Evolutionary conservation across 805 yeast species (phyloP).

Genomic region (Kodamaea hsintzibuensis): DNA sequence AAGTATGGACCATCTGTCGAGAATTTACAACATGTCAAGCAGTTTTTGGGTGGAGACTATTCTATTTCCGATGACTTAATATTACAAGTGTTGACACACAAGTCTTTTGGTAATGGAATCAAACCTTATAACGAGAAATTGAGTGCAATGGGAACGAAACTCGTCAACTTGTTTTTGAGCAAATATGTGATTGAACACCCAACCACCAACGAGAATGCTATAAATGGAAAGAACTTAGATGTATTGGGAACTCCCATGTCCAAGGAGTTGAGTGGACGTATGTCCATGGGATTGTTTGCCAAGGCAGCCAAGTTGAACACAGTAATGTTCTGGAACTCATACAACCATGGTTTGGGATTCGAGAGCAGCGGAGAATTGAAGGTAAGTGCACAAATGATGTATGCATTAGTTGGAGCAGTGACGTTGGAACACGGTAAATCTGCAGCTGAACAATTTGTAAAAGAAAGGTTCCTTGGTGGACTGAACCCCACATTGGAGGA

Average conservation of each 20-base stretch:
- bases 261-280: conserved; percentile 52
- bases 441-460: conserved; percentile 59
- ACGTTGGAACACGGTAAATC: conserved; percentile 59
- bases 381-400: conserved; percentile 53
- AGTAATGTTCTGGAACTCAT: conserved; percentile 67
- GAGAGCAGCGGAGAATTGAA: conserved; percentile 56
- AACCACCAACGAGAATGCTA: conserved; percentile 31
- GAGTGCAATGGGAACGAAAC: conserved; percentile 67
- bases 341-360: conserved; percentile 47
- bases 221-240: conserved; percentile 55
- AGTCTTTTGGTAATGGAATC: conserved; percentile 89
- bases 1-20: conserved; percentile 53
- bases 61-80: conserved; percentile 59
- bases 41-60: conserved; percentile 49
- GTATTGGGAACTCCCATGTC: conserved; percentile 58
- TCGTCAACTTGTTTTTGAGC: conserved; percentile 51
- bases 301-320: conserved; percentile 47
- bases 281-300: conserved; percentile 53
- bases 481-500: conserved; percentile 30
- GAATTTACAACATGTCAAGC: conserved; percentile 50
- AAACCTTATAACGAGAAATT: conserved; percentile 89
- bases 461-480: conserved; percentile 44
- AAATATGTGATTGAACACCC: conserved; percentile 39
- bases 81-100: conserved; percentile 86
- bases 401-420: conserved; percentile 70